Evolutionary conservation across 116 monocot species (phyloP), one percentile per base, ranked within the genome.

Genomic region (Thalassia testudinum): DNA sequence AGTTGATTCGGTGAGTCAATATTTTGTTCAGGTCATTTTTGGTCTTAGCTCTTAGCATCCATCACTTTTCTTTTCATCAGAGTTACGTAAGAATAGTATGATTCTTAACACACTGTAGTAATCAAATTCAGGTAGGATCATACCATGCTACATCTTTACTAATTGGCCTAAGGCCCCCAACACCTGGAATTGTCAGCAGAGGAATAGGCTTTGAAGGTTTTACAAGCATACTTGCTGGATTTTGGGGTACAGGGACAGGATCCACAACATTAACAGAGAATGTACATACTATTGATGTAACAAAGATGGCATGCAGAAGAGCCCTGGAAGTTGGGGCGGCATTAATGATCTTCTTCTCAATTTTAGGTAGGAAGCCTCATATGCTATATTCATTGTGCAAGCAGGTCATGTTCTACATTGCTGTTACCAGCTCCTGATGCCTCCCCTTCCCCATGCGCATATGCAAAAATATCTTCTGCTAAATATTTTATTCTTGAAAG

Each of bases 161-260:
- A 43, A 61, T 99, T 45, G 78, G 77, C 61, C 52, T 80, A 66
- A 86, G 74, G 42, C 83, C 99, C 17, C 99, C 90, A 47, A 80
- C 89, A 42, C 82, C 71, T 51, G 99, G 82, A 55, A 66, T 99
- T 57, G 99, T 99, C 37, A 86, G 86, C 61, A 72, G 99, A 68
- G 99, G 82, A 1, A 90, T 99, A 67, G 99, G 99, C 18, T 66
- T 90, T 25, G 99, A 99, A 86, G 99, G 99, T 16, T 61, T 65
- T 66, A 67, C 86, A 19, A 82, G 90, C 54, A 75, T 99, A 50
- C 61, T 99, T 53, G 99, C 90, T 59, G 99, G 99, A 56, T 62
- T 99, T 44, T 99, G 99, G 99, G 99, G 99, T 25, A 86, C 99
- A 48, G 99, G 99, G 38, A 78, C 82, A 56, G 90, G 99, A 2